Evolutionary conservation across 225 moss, liverwort and hornwort genomes (phyloP), one percentile per base, ranked within the genome.

Genomic region (Thuidium tamariscinum): DNA sequence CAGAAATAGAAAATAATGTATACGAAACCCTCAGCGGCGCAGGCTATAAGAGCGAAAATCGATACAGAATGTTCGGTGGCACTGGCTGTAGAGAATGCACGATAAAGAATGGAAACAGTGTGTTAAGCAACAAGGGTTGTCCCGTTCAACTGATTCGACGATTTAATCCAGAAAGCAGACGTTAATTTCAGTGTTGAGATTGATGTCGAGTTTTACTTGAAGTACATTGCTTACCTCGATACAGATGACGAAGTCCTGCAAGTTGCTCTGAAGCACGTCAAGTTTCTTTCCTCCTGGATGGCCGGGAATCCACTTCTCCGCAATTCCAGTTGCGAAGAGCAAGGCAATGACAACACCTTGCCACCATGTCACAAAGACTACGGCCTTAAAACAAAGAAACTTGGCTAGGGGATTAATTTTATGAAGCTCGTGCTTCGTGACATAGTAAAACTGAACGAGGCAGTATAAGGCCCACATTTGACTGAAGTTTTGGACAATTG

Each of bases 301-400:
- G 21, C 86, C 87, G 56, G 93, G 89, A 76, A 95, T 62, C 93
- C 89, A 87, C 88, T 81, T 88, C 56, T 49, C 66, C 51, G 91
- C 94, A 82, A 94, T 42, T 74, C 94, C 92, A 21, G 91, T 87
- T 66, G 91, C 71, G 69, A 98, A 98, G 75, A 95, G 90, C 56
- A 97, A 90, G 27, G 97, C 95, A 85, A 98, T 94, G 37, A 95
- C 82, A 46, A 98, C 98, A 79, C 96, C 98, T 91, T 98, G 98
- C 98, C 98, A 98, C 98, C 98, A 98, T 74, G 98, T 98, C 85
- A 97, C 98, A 86, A 98, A 98, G 52, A 98, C 97, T 41, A 98
- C 97, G 49, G 98, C 95, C 92, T 98, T 98, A 88, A 98, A 96
- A 78, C 98, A 98, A 64, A 98, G 60, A 73, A 98, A 98, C 89